Evolutionary conservation across 2,329 filamentous ascomycete species (phyloP), one percentile per base, ranked within the genome.

Genomic region (Microdochium bolleyi): DNA sequence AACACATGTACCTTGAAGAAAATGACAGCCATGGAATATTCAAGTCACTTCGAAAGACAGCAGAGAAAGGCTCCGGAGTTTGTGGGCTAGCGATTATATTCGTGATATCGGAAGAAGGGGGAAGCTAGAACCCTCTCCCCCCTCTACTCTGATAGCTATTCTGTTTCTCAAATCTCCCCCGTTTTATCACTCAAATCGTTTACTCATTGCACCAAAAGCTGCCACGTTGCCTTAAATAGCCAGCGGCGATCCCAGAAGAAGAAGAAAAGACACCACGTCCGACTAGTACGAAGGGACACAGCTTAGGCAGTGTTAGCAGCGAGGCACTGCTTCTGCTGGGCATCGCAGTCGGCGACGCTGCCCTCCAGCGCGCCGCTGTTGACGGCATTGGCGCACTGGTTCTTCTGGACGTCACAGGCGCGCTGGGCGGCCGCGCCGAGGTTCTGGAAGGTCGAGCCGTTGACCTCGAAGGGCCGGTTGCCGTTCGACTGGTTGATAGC

Each of bases 401-500:
- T 78, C 66, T 77, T 71, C 65, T 78, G 75, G 37, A 77, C 67
- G 53, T 74, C 71, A 61, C 75, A 78, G 11, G 74, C 75, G 24
- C 75, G 73, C 64, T 71, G 68, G 54, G 75, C 61, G 10, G 75
- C 75, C 34, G 73, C 74, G 48, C 67, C 70, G 10, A 62, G 58
- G 57, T 73, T 73, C 4, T 75, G 69, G 64, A 84, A 85, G 55
- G 73, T 80, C 52, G 75, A 74, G 16, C 73, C 75, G 53, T 77
- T 82, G 57, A 82, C 82, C 49, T 63, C 67, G 63, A 78, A 79
- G 51, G 74, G 74, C 16, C 71, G 70, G 48, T 66, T 59, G 37
- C 65, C 63, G 3, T 64, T 62, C 2, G 68, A 67, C 58, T 65
- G 66, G 58, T 67, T 57, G 24, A 78, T 72, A 3, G 75, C 61